phyloP scores from a whole-genome alignment of 768 basidiomycete species.

The Trametes cinnabarina region DNA sequence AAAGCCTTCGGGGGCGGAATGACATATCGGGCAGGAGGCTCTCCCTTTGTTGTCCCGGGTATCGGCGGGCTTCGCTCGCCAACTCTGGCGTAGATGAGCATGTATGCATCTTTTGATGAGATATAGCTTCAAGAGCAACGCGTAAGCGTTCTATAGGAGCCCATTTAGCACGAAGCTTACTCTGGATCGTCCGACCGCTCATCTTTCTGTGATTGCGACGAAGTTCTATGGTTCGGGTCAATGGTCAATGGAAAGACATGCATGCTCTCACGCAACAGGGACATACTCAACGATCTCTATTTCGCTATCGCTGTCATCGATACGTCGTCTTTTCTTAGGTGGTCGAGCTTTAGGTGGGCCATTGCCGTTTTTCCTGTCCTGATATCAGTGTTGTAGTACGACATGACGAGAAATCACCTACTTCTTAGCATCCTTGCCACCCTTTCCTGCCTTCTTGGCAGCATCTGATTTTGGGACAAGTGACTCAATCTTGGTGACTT shows the following conservation, averaged over 20 bases:
- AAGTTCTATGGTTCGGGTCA: neutral
- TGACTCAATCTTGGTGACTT: constrained; percentile 60
- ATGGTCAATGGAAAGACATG: neutral
- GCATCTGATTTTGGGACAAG: constrained; percentile 45
- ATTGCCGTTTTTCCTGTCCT: constrained; percentile 1
- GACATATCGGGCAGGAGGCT: neutral
- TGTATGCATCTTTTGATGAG: constrained; percentile 87
- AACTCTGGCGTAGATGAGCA: constrained; percentile 80
- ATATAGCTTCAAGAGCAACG: constrained; percentile 34
- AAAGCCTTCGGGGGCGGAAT: constrained; percentile 48
- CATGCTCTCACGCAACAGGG: neutral
- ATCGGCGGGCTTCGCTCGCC: constrained; percentile 27
- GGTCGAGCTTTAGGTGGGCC: constrained; percentile 1
- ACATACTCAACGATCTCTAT: constrained; percentile 26
- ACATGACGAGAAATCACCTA: constrained; percentile 5
- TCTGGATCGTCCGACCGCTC: constrained; percentile 4
- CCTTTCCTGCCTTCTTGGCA: constrained; percentile 31
- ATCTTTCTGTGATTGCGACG: neutral
- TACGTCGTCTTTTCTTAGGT: constrained; percentile 49
- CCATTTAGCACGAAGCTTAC: neutral
- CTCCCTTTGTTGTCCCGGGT: neutral
- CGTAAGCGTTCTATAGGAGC: neutral
- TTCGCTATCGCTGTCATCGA: constrained; percentile 34
- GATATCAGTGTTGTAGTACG: neutral
- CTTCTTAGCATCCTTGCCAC: constrained; percentile 28